phyloP scores from a whole-genome alignment of 768 basidiomycete genomes.

The Termitomyces sp. region DNA sequence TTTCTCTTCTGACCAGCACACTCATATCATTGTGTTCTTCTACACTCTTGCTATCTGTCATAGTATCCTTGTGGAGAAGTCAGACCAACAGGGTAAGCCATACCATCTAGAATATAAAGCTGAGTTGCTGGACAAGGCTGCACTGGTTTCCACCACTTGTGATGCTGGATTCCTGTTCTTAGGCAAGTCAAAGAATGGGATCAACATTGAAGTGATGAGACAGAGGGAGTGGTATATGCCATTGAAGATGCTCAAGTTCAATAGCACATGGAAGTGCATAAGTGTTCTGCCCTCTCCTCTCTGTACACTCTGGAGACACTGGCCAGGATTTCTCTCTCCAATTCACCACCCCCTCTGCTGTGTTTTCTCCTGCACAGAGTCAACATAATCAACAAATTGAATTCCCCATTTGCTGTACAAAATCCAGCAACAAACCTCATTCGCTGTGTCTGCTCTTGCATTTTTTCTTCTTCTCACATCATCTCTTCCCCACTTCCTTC shows the following conservation, averaged over 20 bases:
- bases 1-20: conserved; percentile 53
- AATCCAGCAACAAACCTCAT: no score
- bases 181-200: conserved; percentile 60
- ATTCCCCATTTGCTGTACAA: no score
- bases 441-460: no score
- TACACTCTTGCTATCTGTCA: conserved; percentile 95
- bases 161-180: conserved; percentile 94
- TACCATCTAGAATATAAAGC: conserved; percentile 85
- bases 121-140: conserved; percentile 94
- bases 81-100: conserved; percentile 58
- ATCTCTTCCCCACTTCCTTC: no score
- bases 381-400: not conserved
- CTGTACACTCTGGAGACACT: not conserved
- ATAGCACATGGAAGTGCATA: conserved; percentile 93
- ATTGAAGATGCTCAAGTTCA: conserved; percentile 88
- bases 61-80: conserved; percentile 78
- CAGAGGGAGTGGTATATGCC: conserved; percentile 78
- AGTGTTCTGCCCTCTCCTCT: conserved; percentile 43
- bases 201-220: conserved; percentile 93
- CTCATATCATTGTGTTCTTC: conserved; percentile 80
- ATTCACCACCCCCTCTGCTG: not conserved
- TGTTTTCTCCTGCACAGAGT: conserved; percentile 1
- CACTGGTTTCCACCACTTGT: conserved; percentile 86
- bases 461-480: no score
- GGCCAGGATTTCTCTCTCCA: not conserved